A percentile compares a stretch with the other conserved stretches of the same genome.
These are phyloP conservation scores for Heritiera fomes DNA, from an alignment of 345 rosid genomes.

Conservation along the genomic window DNA sequence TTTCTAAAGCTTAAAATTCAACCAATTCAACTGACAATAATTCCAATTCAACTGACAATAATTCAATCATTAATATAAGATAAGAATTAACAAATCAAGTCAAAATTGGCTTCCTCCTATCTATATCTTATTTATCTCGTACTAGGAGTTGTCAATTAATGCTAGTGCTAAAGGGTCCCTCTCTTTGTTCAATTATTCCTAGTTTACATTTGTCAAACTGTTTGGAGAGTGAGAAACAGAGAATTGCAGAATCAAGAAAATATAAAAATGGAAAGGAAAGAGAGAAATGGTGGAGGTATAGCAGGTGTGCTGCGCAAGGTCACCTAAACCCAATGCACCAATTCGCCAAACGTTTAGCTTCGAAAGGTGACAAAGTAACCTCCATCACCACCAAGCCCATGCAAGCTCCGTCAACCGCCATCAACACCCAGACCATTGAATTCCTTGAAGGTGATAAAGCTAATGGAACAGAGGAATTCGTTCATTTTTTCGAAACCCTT, in stretches of 20 bases:
- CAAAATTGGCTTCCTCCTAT: too few species aligned
- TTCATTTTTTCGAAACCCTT: slow-evolving; percentile 24
- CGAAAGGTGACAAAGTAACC: slow-evolving; percentile 49
- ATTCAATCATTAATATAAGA: too few species aligned
- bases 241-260: background rate
- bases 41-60: too few species aligned
- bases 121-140: too few species aligned
- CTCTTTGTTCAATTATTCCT: background rate
- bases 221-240: background rate
- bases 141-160: background rate
- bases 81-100: too few species aligned
- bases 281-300: slow-evolving; percentile 7
- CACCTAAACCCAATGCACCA: slow-evolving; percentile 62
- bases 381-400: slow-evolving; percentile 33
- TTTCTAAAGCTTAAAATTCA: too few species aligned
- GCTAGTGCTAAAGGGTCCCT: background rate
- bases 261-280: slow-evolving; percentile 17
- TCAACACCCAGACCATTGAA: slow-evolving; percentile 28
- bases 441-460: slow-evolving; percentile 35
- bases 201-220: background rate
- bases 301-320: slow-evolving; percentile 43
- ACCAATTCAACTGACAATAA: too few species aligned
- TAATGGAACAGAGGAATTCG: slow-evolving; percentile 23
- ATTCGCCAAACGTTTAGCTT: slow-evolving; percentile 57
- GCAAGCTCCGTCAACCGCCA: slow-evolving; percentile 29